Conservation (phyloP, 345 rosid species). For the Eucalyptus globulus region DNA sequence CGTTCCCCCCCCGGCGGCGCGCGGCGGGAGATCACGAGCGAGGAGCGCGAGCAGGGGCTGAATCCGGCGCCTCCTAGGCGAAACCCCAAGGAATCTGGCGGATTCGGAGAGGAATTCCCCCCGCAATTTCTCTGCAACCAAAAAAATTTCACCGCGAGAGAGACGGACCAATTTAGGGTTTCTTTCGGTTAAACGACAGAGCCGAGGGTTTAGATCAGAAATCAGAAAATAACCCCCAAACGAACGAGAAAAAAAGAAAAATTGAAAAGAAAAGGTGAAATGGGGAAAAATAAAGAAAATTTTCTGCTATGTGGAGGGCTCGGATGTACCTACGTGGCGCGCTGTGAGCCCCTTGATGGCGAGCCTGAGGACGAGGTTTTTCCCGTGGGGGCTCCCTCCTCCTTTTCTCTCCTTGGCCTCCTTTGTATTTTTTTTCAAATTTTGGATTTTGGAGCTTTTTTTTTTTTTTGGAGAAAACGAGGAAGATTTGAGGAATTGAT, state of each 20-base stretch:
- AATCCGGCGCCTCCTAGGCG: not conserved
- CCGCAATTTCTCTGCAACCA: slow-evolving; percentile 8
- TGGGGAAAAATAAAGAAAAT: not conserved
- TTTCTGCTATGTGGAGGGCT: not conserved
- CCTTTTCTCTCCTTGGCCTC: not conserved
- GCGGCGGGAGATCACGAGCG: not conserved
- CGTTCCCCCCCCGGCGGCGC: not conserved
- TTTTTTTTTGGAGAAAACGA: not conserved
- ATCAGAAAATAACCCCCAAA: not conserved
- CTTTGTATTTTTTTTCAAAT: not conserved
- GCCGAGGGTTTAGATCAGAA: slow-evolving; percentile 28
- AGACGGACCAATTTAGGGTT: slow-evolving; percentile 31
- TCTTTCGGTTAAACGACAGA: slow-evolving; percentile 30
- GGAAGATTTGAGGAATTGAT: not conserved
- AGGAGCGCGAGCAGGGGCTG: not conserved
- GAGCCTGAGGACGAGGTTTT: not conserved
- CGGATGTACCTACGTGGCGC: not conserved
- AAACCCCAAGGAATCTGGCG: slow-evolving; percentile 5
- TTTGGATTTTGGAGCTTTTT: not conserved
- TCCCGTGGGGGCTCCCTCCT: not conserved
- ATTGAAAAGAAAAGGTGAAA: not conserved
- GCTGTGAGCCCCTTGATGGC: not conserved
- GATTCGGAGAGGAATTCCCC: slow-evolving; percentile 13
- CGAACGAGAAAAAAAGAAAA: not conserved
- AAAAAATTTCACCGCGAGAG: not conserved